Base-by-base conservation (phyloP, 2,329 filamentous ascomycete species). In the Drechslerella coelobrocha region DNA sequence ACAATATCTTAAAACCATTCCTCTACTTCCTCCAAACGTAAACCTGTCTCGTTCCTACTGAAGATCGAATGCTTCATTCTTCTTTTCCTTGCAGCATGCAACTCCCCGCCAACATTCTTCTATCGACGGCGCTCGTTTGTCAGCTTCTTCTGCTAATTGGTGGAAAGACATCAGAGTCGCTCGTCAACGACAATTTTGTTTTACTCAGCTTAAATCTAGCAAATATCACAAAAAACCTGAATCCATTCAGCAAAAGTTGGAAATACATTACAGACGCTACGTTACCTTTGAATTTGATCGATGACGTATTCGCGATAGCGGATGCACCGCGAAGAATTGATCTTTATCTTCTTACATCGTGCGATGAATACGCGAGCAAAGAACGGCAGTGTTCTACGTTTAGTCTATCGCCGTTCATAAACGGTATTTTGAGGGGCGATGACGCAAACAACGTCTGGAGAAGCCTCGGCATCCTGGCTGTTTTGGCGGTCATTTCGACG, bases 341-440 rank as follows among this genome's bases (percentile, higher is more conserved):
- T 29, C 48, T 52, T n/a, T 52, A 52, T 19, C 27, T 21, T 26
- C 23, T 52, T 17, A n/a, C 8, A 19, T 52, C 48, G 4, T 52
- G 26, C 26, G 26, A 52, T 26, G 14, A 29, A 8, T 52, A 52
- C 26, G 10, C 4, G 23, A 26, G 27, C 7, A 29, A n/a, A 6
- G 5, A n/a, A 9, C 23, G n/a, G 21, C n/a, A 31, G 4, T 52
- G 26, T 52, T 31, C 26, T 14, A 29, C 4, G 8, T 12, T 52
- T 14, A 31, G 21, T 14, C 31, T 52, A 52, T 52, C 48, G 5
- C 48, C 48, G 17, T 52, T 52, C 17, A 52, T 52, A n/a, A 52
- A 52, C 17, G 26, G 31, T 8, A 31, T 52, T 3, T 29, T 52
- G 10, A 14, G 48, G 3, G 23, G 17, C 6, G 17, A 52, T 17